These are phyloP conservation scores for Schizothecium vesticola DNA, from an alignment of 495 filamentous ascomycete genomes.

Conservation along the genomic window DNA sequence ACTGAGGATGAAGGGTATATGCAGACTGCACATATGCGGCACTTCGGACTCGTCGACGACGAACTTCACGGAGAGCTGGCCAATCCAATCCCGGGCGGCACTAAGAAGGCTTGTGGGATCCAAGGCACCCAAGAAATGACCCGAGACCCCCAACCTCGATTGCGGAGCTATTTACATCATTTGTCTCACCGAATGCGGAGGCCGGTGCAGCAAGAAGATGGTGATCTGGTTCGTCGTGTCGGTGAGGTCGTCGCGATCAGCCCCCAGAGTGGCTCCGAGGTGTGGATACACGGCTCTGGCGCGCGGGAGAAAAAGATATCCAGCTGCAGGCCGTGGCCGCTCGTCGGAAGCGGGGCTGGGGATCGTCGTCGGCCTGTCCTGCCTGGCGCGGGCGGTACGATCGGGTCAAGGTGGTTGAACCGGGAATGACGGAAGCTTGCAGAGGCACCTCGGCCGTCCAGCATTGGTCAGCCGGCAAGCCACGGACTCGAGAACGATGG, in stretches of 20 bases:
- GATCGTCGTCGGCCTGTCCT: not conserved
- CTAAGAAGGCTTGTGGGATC: not conserved
- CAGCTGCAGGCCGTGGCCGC: not conserved
- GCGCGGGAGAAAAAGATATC: not conserved
- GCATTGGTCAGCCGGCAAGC: not conserved
- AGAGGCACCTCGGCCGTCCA: not conserved
- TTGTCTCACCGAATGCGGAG: not conserved
- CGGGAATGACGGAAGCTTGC: slow-evolving; percentile 14
- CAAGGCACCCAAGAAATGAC: not conserved
- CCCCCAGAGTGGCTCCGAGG: not conserved
- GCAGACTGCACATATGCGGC: not conserved
- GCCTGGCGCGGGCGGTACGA: not conserved
- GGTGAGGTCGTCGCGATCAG: not conserved
- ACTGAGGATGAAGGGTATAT: not conserved
- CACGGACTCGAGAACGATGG: not conserved
- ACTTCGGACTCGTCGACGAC: not conserved
- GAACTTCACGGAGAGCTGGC: not conserved
- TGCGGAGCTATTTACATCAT: slow-evolving; percentile 1
- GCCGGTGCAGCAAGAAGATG: not conserved
- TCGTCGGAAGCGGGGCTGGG: slow-evolving; percentile 7
- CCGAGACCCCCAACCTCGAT: not conserved
- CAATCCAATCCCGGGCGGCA: not conserved
- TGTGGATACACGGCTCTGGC: not conserved
- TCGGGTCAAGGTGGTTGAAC: not conserved
- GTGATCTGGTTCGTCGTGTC: not conserved